These are phyloP conservation scores for Aquilaria agallochum DNA, from an alignment of 441 rosid species.

Conservation along the genomic window DNA sequence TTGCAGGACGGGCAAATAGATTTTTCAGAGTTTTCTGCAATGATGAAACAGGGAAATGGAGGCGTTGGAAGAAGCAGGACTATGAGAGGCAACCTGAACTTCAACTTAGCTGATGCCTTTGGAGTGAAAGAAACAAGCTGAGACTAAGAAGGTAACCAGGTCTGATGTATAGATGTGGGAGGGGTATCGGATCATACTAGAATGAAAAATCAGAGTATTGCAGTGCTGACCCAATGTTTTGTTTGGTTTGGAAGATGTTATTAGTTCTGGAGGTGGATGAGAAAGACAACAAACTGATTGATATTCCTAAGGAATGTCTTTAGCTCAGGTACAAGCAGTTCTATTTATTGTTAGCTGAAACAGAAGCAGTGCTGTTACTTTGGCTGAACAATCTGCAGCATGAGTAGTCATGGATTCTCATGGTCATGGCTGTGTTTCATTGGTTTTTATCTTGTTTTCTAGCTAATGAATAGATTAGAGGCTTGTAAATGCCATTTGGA, in stretches of 20 bases:
- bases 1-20: slow-evolving; percentile 82
- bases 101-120: slow-evolving; percentile 60
- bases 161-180: slow-evolving; percentile 12
- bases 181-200: neutral
- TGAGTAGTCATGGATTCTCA: too few species aligned
- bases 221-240: slow-evolving; percentile 2
- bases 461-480: too few species aligned
- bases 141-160: slow-evolving; percentile 1
- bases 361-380: too few species aligned
- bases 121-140: slow-evolving; percentile 29
- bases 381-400: too few species aligned
- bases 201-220: slow-evolving; percentile 4
- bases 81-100: slow-evolving; percentile 63
- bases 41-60: slow-evolving; percentile 77
- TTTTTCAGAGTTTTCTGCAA: slow-evolving; percentile 73
- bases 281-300: too few species aligned
- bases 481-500: too few species aligned
- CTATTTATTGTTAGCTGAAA: too few species aligned
- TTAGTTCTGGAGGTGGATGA: too few species aligned
- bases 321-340: too few species aligned
- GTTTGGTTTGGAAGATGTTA: neutral
- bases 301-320: too few species aligned
- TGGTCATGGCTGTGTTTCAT: too few species aligned
- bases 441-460: too few species aligned
- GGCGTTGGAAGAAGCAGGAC: slow-evolving; percentile 60